These are phyloP conservation scores for Tricholomella constricta DNA, from an alignment of 768 basidiomycete genomes.

Conservation along the genomic window DNA sequence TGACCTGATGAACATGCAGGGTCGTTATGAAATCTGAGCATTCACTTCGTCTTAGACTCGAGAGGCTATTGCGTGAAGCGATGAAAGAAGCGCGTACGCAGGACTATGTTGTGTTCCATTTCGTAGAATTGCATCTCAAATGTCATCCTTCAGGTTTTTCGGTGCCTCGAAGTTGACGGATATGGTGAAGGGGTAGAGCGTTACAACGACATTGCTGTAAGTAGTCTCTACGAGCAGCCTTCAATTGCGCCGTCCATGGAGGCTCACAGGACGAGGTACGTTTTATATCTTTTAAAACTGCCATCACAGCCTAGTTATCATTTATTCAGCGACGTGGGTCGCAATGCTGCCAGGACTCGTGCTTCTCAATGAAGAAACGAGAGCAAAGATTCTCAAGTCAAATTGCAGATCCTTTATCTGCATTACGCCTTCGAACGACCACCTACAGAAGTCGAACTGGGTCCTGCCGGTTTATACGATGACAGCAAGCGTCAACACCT, in stretches of 20 bases:
- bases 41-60: background rate
- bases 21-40: background rate
- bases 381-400: conserved; percentile 17
- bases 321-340: conserved; percentile 18
- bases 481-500: too few species aligned
- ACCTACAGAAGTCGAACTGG: conserved; percentile 19
- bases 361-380: conserved; percentile 16
- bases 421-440: conserved; percentile 16
- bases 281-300: background rate
- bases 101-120: conserved; percentile 7
- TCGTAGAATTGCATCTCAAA: background rate
- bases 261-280: conserved; percentile 23
- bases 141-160: conserved; percentile 15
- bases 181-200: conserved; percentile 22
- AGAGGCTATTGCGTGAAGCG: conserved; percentile 1
- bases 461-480: conserved; percentile 24
- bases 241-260: conserved; percentile 13
- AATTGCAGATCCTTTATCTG: conserved; percentile 20
- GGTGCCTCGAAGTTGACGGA: conserved; percentile 18
- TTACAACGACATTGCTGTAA: conserved; percentile 11
- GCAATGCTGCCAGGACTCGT: conserved; percentile 17
- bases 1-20: background rate
- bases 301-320: background rate
- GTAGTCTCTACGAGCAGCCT: conserved; percentile 16
- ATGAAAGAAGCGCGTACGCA: conserved; percentile 13